Conservation (phyloP, 768 basidiomycete genomes). For the Boletus huronensis region DNA sequence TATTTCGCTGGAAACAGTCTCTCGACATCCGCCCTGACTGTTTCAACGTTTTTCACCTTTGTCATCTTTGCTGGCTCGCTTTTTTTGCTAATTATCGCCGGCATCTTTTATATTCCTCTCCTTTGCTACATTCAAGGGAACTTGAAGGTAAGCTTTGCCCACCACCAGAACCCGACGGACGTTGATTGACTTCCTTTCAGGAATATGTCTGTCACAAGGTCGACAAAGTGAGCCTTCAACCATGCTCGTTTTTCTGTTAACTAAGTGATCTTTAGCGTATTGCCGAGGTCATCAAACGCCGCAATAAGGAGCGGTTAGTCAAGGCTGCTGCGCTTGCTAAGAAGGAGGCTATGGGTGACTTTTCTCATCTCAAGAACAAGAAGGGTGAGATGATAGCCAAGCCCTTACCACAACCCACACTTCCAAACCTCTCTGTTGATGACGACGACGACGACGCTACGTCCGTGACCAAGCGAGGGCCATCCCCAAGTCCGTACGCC, state of each 20-base stretch:
- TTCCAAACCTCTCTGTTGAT: slow-evolving; percentile 87
- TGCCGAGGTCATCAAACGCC: slow-evolving; percentile 86
- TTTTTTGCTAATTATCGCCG: slow-evolving; percentile 77
- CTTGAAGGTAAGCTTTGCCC: slow-evolving; percentile 62
- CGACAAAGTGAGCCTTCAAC: slow-evolving; percentile 67
- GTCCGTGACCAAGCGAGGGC: slow-evolving; percentile 54
- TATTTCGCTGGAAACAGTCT: slow-evolving; percentile 77
- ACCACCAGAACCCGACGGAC: background rate
- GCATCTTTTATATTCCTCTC: slow-evolving; percentile 87
- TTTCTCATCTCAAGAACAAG: slow-evolving; percentile 88
- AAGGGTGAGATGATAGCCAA: slow-evolving; percentile 80
- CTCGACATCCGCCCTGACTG: slow-evolving; percentile 78
- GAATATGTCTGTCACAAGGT: slow-evolving; percentile 99
- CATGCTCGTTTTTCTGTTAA: slow-evolving; percentile 1
- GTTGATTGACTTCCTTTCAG: slow-evolving; percentile 34
- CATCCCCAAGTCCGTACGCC: slow-evolving; percentile 51
- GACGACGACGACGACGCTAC: slow-evolving; percentile 58
- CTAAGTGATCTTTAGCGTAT: slow-evolving; percentile 62
- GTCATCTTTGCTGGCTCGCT: slow-evolving; percentile 83
- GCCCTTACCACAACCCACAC: slow-evolving; percentile 88
- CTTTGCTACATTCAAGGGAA: slow-evolving; percentile 96
- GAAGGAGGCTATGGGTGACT: slow-evolving; percentile 91
- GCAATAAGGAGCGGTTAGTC: slow-evolving; percentile 79
- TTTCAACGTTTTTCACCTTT: slow-evolving; percentile 89
- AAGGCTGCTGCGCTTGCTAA: slow-evolving; percentile 79